Base-by-base conservation (phyloP, 2,329 filamentous ascomycete species). In the Amauroascus niger region DNA sequence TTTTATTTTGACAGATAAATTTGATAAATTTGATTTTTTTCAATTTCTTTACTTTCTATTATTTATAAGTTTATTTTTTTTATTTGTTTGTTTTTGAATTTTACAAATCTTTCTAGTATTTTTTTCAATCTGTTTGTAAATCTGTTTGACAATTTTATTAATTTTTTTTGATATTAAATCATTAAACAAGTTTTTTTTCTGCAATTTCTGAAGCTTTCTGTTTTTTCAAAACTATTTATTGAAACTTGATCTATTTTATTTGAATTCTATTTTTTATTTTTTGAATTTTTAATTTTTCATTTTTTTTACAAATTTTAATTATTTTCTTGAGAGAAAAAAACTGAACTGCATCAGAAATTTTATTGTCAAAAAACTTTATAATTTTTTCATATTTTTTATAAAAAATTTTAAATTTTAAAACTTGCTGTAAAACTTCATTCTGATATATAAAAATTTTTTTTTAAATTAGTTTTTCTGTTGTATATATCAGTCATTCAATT, bases 321-420 rank as follows among this genome's bases (percentile, higher is more conserved):
- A n/a, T n/a, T n/a, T n/a, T n/a, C n/a, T 3, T 32, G 33, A n/a
- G 16, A 22, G 32, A 55, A 33, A 55, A 55, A 22, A 51, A 51
- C 32, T 55, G 33, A 40, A 33, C 41, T 39, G 18, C 6, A 4
- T 22, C 16, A 41, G 20, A 16, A 14, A 11, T 9, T 20, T 11
- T 24, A 6, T 43, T 9, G 6, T 4, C 14, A 24, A 43, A 14
- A 6, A 6, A 24, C 13, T 43, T 9, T 13, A 7, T 26, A 2
- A 43, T 7, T 1, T 5, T 18, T 3, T 18, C n/a, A 8, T 6
- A 30, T 13, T 18, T 14, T 18, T 13, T n/a, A n/a, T 2, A 13
- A 16, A 13, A 24, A 45, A 3, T 45, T n/a, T n/a, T 30, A 45
- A 6, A 14, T 16, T 13, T 45, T 8, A 32, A 32, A 11, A 11